Conservation (phyloP, 495 filamentous ascomycete species). For the Glutinoglossum americanum region DNA sequence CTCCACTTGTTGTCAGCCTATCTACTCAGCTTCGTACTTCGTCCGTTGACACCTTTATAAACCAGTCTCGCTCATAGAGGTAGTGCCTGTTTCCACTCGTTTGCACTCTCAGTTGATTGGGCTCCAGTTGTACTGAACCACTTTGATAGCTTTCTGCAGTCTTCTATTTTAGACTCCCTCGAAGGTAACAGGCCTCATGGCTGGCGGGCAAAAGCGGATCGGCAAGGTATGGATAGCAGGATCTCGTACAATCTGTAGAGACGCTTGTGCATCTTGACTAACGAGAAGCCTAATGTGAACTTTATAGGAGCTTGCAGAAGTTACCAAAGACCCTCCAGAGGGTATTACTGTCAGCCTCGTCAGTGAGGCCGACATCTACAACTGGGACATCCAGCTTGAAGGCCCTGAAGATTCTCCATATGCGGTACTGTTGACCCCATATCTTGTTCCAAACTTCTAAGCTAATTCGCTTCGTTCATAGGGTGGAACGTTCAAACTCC, state of each 20-base stretch:
- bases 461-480: conserved; percentile 14
- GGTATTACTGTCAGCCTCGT: conserved; percentile 44
- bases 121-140: background rate
- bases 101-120: background rate
- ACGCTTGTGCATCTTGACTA: background rate
- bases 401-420: conserved; percentile 55
- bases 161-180: background rate
- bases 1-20: background rate
- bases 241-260: background rate
- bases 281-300: background rate
- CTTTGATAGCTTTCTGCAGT: background rate
- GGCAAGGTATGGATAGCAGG: conserved; percentile 27
- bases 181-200: background rate
- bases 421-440: conserved; percentile 25
- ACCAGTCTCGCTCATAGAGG: background rate
- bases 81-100: background rate
- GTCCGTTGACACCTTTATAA: background rate
- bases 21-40: background rate
- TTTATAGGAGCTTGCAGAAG: conserved; percentile 47
- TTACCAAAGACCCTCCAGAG: conserved; percentile 35
- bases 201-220: conserved; percentile 35
- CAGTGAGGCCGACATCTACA: conserved; percentile 54
- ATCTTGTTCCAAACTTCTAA: conserved; percentile 1
- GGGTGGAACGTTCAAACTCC: conserved; percentile 61
- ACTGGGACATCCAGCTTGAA: conserved; percentile 61